Conservation (phyloP, 2,329 filamentous ascomycete genomes). For the Fusarium albosuccineum region DNA sequence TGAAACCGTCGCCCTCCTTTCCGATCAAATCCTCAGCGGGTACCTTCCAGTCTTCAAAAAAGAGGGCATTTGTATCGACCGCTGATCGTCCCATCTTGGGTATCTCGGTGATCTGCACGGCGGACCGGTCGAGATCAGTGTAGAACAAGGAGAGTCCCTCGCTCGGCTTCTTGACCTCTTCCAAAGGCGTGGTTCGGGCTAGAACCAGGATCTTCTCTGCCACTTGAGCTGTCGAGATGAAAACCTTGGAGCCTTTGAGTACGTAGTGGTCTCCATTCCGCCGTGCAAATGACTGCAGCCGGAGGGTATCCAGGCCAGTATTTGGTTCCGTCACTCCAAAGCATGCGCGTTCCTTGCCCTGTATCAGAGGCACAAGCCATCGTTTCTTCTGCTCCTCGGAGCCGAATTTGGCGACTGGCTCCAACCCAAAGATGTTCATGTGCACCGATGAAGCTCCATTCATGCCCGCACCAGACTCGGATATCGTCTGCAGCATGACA, state of each 20-base stretch:
- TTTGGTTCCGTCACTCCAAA: constrained; percentile 27
- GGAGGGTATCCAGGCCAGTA: constrained; percentile 24
- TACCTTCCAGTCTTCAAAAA: constrained; percentile 27
- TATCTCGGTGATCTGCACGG: constrained; percentile 21
- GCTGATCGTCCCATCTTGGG: constrained; percentile 25
- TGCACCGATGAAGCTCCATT: constrained; percentile 26
- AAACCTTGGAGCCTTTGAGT: constrained; percentile 24
- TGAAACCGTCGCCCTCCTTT: constrained; percentile 28
- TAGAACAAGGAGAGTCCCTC: constrained; percentile 25
- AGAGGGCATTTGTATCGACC: constrained; percentile 20
- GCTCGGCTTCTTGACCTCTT: constrained; percentile 14
- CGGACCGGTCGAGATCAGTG: constrained; percentile 18
- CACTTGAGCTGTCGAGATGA: constrained; percentile 26
- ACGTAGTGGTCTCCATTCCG: constrained; percentile 8
- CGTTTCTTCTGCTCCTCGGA: constrained; percentile 15
- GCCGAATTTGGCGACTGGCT: constrained; percentile 28
- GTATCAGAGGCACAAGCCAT: background rate
- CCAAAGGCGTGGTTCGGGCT: constrained; percentile 17
- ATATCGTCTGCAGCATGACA: constrained; percentile 25
- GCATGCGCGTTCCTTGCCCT: constrained; percentile 12
- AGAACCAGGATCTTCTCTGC: constrained; percentile 25
- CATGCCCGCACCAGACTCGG: constrained; percentile 27
- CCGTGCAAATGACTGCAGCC: constrained; percentile 10
- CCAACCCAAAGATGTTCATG: constrained; percentile 31
- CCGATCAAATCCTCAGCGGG: constrained; percentile 17